Percentiles rank a stretch among this genome's conserved stretches.
Evolutionary conservation across 805 yeast genomes (phyloP).

Genomic region (Ogataea methylovora): DNA sequence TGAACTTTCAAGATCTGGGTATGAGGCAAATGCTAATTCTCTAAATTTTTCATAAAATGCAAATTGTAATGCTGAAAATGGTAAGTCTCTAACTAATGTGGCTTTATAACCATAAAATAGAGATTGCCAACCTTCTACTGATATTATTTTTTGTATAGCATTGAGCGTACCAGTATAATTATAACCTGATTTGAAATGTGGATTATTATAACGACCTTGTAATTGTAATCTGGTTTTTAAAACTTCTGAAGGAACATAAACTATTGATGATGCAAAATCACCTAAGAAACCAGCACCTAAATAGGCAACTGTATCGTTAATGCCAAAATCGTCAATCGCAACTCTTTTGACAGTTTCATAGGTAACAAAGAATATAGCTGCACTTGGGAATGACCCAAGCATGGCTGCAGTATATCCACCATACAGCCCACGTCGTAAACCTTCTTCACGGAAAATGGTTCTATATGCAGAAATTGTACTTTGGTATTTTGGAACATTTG

Average conservation of each 20-base stretch:
- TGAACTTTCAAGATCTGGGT: slow-evolving; percentile 24
- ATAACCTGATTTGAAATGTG: slow-evolving; percentile 73
- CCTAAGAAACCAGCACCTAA: slow-evolving; percentile 88
- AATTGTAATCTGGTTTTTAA: slow-evolving; percentile 87
- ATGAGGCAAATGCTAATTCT: slow-evolving; percentile 39
- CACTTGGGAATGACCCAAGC: slow-evolving; percentile 88
- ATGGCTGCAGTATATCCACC: slow-evolving; percentile 92
- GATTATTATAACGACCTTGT: slow-evolving; percentile 83
- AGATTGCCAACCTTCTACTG: slow-evolving; percentile 66
- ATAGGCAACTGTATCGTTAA: slow-evolving; percentile 77
- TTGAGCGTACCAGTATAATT: slow-evolving; percentile 70
- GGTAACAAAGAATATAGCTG: slow-evolving; percentile 89
- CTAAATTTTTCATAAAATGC: slow-evolving; percentile 89
- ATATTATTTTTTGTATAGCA: slow-evolving; percentile 59
- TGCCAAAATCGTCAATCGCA: slow-evolving; percentile 51
- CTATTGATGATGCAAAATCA: slow-evolving; percentile 79
- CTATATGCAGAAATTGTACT: slow-evolving; percentile 70
- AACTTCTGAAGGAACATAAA: slow-evolving; percentile 94
- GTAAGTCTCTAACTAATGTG: slow-evolving; percentile 84
- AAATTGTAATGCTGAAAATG: slow-evolving; percentile 92
- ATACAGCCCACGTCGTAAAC: slow-evolving; percentile 74
- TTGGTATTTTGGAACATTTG: slow-evolving; percentile 55
- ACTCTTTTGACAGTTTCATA: slow-evolving; percentile 76
- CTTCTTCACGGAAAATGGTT: slow-evolving; percentile 79
- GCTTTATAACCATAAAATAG: slow-evolving; percentile 91